Conservation (phyloP, 805 yeast species). For the Metahyphopichia silvanorum region DNA sequence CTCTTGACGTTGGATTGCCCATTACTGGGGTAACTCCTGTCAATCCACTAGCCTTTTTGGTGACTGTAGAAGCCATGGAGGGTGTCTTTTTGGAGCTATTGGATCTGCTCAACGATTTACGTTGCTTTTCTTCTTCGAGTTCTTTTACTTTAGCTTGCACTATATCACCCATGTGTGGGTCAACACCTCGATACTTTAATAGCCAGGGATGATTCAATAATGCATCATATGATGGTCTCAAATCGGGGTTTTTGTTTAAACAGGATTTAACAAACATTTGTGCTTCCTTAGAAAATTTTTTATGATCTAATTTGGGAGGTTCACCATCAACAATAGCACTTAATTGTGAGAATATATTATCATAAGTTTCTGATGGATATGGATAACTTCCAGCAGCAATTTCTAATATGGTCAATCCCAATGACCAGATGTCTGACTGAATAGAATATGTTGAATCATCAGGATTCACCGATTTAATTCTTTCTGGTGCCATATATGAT, state of each 20-base stretch:
- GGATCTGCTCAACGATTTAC: conserved; percentile 13
- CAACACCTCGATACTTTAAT: conserved; percentile 39
- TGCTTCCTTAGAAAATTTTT: conserved; percentile 68
- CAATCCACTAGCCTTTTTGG: conserved; percentile 1
- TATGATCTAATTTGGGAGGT: conserved; percentile 76
- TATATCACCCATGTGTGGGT: conserved; percentile 27
- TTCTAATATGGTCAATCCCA: conserved; percentile 86
- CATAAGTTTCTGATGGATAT: conserved; percentile 92
- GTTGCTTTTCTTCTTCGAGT: conserved; percentile 12
- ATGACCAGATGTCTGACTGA: conserved; percentile 94
- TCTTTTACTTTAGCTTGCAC: conserved; percentile 20
- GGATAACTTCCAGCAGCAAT: conserved; percentile 91
- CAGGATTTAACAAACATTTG: conserved; percentile 75
- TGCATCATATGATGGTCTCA: conserved; percentile 77
- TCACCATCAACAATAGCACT: conserved; percentile 97
- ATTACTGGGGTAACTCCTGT: conserved; percentile 4
- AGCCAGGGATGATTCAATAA: conserved; percentile 86
- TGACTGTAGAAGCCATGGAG: conserved; percentile 1
- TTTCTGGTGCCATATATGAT: conserved; percentile 97
- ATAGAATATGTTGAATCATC: conserved; percentile 83
- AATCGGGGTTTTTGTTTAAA: conserved; percentile 73
- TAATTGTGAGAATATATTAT: conserved; percentile 85
- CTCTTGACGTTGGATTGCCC: conserved; percentile 14
- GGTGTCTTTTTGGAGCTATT: conserved; percentile 10
- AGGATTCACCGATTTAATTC: conserved; percentile 73